Evolutionary conservation across 805 yeast species (phyloP), one percentile per base, ranked within the genome.

Genomic region (Candida lessepsii): DNA sequence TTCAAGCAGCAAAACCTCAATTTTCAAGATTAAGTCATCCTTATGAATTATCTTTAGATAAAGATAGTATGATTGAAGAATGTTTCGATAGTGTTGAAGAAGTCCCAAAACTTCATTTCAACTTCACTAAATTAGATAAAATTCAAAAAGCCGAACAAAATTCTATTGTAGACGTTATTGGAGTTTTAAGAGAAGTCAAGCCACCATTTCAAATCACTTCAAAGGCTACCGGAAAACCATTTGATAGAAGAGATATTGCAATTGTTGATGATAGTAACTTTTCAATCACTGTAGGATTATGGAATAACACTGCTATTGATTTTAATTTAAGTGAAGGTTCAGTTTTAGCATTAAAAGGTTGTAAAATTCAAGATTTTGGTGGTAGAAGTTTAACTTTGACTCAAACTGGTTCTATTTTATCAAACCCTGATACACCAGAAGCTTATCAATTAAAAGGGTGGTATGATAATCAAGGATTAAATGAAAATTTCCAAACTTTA

Each of bases 321-420:
- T 93, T 93, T 56, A 70, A 67, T 44, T 65, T 80, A 25, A 82
- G 84, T 10, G 81, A 72, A 46, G 96, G 91, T 14, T 76, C 93
- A 0, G 89, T 91, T n/a, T 70, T 93, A 29, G 98, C 96, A 1
- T 72, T 90, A 52, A 91, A 91, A 66, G 96, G 95, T 42, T 91
- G 86, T 35, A 83, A 86, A 57, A 86, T 91, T 24, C 80, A 83
- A 42, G 97, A 90, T 57, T 93, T 87, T 60, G 82, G 83, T 44
- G 97, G 97, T 18, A 81, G 91, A 57, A 75, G 86, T 10, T 70
- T 93, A 50, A 83, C 95, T 1, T 75, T 89, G 60, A 80, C 90
- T 17, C 87, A 83, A 45, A 75, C 86, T 9, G 89, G 96, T 15
- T 75, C 86, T 1, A 65, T 93, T 48, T 61, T 80, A 26, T 74